Conservation (phyloP, 441 rosid species). For the Omphalea diandra region DNA sequence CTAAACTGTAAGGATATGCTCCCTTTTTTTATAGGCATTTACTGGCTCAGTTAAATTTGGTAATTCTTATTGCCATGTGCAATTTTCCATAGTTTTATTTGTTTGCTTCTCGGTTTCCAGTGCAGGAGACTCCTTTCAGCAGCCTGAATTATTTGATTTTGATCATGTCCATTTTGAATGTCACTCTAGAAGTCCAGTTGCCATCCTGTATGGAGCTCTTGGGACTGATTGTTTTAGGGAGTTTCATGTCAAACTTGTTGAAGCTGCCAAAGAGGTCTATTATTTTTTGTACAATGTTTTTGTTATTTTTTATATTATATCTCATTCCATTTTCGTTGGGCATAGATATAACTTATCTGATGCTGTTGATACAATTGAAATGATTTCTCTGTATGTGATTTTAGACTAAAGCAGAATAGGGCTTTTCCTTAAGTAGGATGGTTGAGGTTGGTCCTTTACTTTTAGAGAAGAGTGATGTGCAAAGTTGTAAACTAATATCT, state of each 20-base stretch:
- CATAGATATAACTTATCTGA: conserved; percentile 3
- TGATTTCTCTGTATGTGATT: not conserved
- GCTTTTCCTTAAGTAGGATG: too few relatives aligned
- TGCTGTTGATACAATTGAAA: not conserved
- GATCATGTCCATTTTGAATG: conserved; percentile 84
- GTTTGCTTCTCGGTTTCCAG: conserved; percentile 39
- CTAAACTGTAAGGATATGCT: conserved; percentile 51
- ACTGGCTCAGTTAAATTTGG: conserved; percentile 9
- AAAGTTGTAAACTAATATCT: not conserved
- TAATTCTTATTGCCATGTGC: conserved; percentile 4
- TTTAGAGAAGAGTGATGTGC: not conserved
- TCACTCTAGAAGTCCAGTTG: conserved; percentile 58
- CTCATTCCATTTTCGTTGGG: not conserved
- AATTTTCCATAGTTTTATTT: conserved; percentile 23
- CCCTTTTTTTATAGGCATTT: conserved; percentile 10
- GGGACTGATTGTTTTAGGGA: conserved; percentile 86
- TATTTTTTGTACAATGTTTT: conserved; percentile 7
- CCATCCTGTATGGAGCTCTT: conserved; percentile 91
- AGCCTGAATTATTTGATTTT: conserved; percentile 88
- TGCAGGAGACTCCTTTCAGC: conserved; percentile 64
- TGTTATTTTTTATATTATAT: conserved; percentile 9
- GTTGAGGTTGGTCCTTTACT: not conserved
- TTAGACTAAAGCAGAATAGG: not conserved
- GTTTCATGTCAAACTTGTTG: conserved; percentile 64
- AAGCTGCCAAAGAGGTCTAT: conserved; percentile 77